Evolutionary conservation across 371 early-diverging fungal genomes (phyloP), one percentile per base, ranked within the genome.

Genomic region (Zopfochytrium polystomum): DNA sequence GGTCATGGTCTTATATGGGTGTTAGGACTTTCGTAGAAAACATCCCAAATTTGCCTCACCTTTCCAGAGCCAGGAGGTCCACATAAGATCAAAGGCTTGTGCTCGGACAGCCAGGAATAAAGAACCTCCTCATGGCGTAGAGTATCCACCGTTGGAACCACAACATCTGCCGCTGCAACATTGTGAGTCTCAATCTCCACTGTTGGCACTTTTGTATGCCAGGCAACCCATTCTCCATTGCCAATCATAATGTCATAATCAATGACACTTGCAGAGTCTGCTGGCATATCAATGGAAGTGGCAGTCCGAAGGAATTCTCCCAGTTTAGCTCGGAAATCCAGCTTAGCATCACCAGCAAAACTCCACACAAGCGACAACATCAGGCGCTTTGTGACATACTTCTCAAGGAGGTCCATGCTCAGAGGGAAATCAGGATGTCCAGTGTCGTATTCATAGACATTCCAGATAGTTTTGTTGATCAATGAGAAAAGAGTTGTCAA

Each of bases 1-100:
- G 1, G 98, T 96, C 99, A 97, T 98, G 31, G 97, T 98, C 70
- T 78, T 47, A 25, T 11, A 25, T 22, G 49, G 3, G 42, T 18
- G 18, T 1, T 29, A 5, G 59, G 0, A 44, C 22, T 29, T 44
- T 44, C 9, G 1, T 23, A 7, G 42, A 29, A 18, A 44, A 9
- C 23, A 20, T 11, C 13, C 34, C 32, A 55, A 34, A 5, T 20
- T 20, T 9, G 18, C 18, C 49, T 43, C 42, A 74, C 73, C 80
- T 99, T 98, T 74, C 98, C 98, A 13, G 94, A 93, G 56, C 99
- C 99, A 20, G 99, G 98, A 55, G 98, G 98, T 60, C 99, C 99
- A 73, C 98, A 97, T 22, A 99, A 82, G 46, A 99, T 83, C 43
- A 98, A 72, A 13, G 98, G 96, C 67, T 88, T 90, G 73, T 93